Evolutionary conservation across 2,329 filamentous ascomycete genomes (phyloP), one percentile per base, ranked within the genome.

Genomic region (Ophiostoma ulmi): DNA sequence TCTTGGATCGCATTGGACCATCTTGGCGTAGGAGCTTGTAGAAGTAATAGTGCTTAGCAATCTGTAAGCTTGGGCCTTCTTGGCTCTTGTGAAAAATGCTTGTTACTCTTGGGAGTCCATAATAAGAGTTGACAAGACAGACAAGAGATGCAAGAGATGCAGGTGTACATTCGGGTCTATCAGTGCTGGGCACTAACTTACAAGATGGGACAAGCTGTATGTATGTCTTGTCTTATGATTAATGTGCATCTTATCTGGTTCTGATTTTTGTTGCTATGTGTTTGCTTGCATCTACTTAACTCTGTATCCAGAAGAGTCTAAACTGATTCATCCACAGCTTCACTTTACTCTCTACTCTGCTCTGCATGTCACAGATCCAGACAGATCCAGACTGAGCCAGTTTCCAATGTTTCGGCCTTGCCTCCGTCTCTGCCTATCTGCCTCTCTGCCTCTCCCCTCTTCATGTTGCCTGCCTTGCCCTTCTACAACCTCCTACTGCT

Each of bases 31-130:
- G 44, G 44, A 48, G 44, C 44, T 48, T 48, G 44, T 48, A 48
- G 44, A 48, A 48, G 44, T 48, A 48, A 20, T 58, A 26, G 52
- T 26, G 52, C 52, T 58, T 31, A 26, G 52, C 52, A 11, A 7
- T n/a, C 17, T 58, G 52, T 22, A 58, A 26, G n/a, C 52, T 58
- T 58, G 52, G 52, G n/a, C n/a, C 52, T 22, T 58, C 52, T 58
- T 58, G 52, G 52, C 52, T 58, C 44, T 48, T 48, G 44, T 48
- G 20, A n/a, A n/a, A 48, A 58, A 58, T n/a, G 52, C 52, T 58
- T 58, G 52, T 31, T 58, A 17, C 44, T 48, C 44, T 20, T 48
- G 17, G 17, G 7, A 58, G n/a, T 3, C 3, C 5, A 26, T 22
- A 58, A 26, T 26, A 58, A 58, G 52, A 58, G n/a, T 58, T 58